phyloP scores from a whole-genome alignment of 2,329 filamentous ascomycete genomes.

The Arthrinium puccinioides region DNA sequence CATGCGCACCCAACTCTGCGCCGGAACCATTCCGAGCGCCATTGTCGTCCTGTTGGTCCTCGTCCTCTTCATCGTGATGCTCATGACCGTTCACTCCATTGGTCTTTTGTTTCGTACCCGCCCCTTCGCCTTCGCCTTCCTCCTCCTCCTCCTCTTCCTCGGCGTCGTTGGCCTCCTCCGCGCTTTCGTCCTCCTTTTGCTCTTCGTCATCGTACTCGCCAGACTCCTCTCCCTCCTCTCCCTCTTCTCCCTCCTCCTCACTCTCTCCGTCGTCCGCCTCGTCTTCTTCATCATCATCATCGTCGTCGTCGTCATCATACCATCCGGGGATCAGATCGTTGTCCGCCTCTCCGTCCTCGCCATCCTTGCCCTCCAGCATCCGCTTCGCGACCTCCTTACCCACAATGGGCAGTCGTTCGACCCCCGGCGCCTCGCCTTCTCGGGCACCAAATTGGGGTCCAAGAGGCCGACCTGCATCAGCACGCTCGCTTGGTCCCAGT shows the following conservation, averaged over 20 bases:
- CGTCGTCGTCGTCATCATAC: conserved; percentile 21
- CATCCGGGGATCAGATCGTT: conserved; percentile 32
- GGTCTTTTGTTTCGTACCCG: background rate
- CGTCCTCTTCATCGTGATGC: background rate
- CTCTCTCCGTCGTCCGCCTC: too few relatives aligned
- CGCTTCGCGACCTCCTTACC: conserved; percentile 30
- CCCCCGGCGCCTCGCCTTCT: conserved; percentile 23
- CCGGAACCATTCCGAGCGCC: background rate
- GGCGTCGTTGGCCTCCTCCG: background rate
- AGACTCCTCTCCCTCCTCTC: conserved; percentile 1
- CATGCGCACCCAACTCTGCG: too few relatives aligned
- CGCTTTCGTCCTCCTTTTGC: background rate
- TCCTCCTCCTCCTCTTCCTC: background rate
- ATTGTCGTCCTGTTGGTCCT: background rate
- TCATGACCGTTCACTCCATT: background rate
- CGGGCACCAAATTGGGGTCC: conserved; percentile 29
- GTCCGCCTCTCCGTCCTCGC: conserved; percentile 34
- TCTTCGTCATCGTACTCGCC: background rate
- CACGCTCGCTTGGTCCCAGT: conserved; percentile 61
- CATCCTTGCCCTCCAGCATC: conserved; percentile 23
- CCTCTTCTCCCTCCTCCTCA: conserved; percentile 3
- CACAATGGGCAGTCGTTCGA: conserved; percentile 30
- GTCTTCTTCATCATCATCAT: conserved; percentile 1
- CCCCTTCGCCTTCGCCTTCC: background rate
- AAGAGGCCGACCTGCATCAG: conserved; percentile 55